Base-by-base conservation (phyloP, 192 early-diverging fungal genomes). In the Coemansia sp. region DNA sequence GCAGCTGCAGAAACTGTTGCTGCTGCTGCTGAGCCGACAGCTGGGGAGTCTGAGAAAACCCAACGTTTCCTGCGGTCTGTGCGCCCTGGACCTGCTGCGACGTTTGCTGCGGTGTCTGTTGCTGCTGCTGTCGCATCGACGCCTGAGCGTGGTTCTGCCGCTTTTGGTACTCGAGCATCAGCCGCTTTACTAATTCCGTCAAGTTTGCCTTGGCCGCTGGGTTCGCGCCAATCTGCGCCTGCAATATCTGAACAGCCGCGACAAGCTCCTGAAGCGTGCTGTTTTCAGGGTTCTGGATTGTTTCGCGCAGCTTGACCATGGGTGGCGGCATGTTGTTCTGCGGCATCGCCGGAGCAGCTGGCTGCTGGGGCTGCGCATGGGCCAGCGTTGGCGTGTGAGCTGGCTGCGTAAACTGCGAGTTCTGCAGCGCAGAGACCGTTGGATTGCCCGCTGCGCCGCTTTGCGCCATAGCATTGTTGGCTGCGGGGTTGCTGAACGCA, bases 231-330 rank as follows among this genome's bases (percentile, higher is more conserved):
- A 25, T 25, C 12, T 71, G 75, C 7, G 57, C 4, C 54, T 76
- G 75, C 35, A 76, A 35, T 37, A 71, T 22, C 43, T 71, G 64
- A 8, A 71, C 29, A 10, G 69, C 52, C 22, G 51, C 39, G 9
- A 17, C 11, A 10, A 76, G 37, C 2, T 76, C 75, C 59, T 57
- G 65, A 3, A 65, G 29, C 1, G 62, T 64, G 56, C 67, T 57
- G 51, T 65, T 67, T 17, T 76, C 69, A 0, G 69, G 75, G 35
- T 41, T 48, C 53, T 67, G 62, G 15, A 76, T 15, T 19, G 68
- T 58, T 11, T 68, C 69, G 19, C 61, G 65, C 21, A 76, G 9
- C 19, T 64, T 64, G 0, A 45, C 62, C 24, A 66, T 10, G 23
- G 49, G n/a, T 19, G 29, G 35, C 3, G 62, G 63, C 2, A 54